These are phyloP conservation scores for Pneumocystis jirovecii DNA, from an alignment of 1,139 yeast genomes.

Conservation along the genomic window DNA sequence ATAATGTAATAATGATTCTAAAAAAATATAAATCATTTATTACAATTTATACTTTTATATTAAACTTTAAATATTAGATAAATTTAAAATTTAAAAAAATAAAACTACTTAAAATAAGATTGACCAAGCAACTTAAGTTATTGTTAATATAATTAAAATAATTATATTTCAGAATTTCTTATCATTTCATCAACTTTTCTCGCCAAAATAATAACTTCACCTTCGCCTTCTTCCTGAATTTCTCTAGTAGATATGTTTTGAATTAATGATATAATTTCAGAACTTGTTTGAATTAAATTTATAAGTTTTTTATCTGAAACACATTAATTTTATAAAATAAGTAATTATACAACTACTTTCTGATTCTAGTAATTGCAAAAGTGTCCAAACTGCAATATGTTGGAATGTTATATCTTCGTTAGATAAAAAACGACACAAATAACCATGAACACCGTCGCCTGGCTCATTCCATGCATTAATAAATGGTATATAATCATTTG, in stretches of 20 bases:
- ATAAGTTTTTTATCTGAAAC: neutral
- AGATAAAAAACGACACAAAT: conserved; percentile 62
- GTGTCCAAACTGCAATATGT: conserved; percentile 96
- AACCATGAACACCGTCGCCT: conserved; percentile 73
- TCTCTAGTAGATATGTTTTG: conserved; percentile 21
- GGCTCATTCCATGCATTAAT: conserved; percentile 69
- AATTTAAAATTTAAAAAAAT: neutral
- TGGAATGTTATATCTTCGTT: conserved; percentile 92
- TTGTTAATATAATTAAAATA: neutral
- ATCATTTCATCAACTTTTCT: conserved; percentile 6
- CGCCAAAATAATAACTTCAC: conserved; percentile 7
- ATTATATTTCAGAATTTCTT: neutral
- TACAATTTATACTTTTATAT: neutral
- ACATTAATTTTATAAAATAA: conserved; percentile 9
- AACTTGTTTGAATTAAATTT: neutral
- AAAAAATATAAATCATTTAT: neutral
- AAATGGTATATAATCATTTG: conserved; percentile 66
- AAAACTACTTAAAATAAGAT: neutral
- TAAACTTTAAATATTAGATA: neutral
- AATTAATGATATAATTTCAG: conserved; percentile 10
- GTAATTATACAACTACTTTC: conserved; percentile 32
- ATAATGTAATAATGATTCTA: neutral
- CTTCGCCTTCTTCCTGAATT: conserved; percentile 13
- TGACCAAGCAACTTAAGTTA: neutral
- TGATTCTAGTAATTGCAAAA: conserved; percentile 79